Base-by-base conservation (phyloP, 495 filamentous ascomycete species). In the Aspergillus sclerotiicarbonarius region DNA sequence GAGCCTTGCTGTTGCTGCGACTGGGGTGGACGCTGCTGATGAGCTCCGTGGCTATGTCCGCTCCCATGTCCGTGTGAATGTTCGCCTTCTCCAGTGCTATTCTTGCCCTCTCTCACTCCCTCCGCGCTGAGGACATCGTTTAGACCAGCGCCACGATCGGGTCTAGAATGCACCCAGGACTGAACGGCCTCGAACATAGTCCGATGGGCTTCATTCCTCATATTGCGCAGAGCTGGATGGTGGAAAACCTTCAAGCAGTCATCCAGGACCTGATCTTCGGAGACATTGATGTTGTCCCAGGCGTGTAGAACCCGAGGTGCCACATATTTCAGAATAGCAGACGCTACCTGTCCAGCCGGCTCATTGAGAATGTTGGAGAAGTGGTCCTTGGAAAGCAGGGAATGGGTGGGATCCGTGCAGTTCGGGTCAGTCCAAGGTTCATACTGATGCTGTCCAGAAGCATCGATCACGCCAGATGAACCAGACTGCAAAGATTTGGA, bases 351-450 rank as follows among this genome's bases (percentile, higher is more conserved):
- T 12, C 93, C 93, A 3, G 92, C 91, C 48, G 90, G 90, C 31
- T 89, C 80, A 74, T 98, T 98, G 30, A 98, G 79, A 31, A 92
- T 78, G 72, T 98, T 96, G 60, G 89, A 89, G 66, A 98, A 98
- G 69, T 98, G 94, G 64, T 98, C 94, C 73, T 98, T 97, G 56
- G 90, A 92, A 6, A 98, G 82, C 74, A 98, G 84, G 10, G 90
- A 94, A 77, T 97, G 94, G 4, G 94, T 98, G 7, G 94, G 94
- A 70, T 98, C 88, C 13, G 89, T 88, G 78, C 89, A 94, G 49
- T 82, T 76, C 6, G 89, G 84, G 69, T 96, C 87, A 7, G 85
- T 90, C 94, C 94, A 97, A 9, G 90, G 90, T 67, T 93, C 92
- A 58, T 87, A 90, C 73, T 98, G 94, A 64, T 91, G 89, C 33